phyloP scores from a whole-genome alignment of 164 flowering plant genomes.

The Litsea cubeba region DNA sequence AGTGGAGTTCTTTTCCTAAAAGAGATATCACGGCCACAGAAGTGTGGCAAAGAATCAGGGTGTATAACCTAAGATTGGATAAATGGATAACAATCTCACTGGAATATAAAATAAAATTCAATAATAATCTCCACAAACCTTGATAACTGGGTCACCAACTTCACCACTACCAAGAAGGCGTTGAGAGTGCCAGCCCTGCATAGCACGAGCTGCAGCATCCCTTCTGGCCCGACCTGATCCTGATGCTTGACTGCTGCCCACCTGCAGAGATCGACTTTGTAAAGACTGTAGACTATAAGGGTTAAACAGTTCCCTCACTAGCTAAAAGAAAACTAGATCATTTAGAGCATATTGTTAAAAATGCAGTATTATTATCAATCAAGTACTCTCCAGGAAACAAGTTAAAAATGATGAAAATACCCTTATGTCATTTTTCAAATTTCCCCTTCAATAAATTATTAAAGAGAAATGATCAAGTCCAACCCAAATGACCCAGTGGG shows the following conservation, averaged over 20 bases:
- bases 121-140: constrained; percentile 37
- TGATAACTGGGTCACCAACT: constrained; percentile 72
- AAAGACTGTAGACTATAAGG: not conserved
- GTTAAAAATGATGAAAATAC: no score
- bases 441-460: no score
- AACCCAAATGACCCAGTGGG: no score
- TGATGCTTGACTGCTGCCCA: constrained; percentile 37
- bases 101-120: not conserved
- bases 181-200: constrained; percentile 95
- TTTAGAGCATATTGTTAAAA: not conserved
- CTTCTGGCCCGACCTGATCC: constrained; percentile 81
- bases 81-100: not conserved
- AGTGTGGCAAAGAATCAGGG: not conserved
- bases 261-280: constrained; percentile 18
- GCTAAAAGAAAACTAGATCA: not conserved
- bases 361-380: not conserved
- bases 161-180: constrained; percentile 82
- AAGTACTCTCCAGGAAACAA: no score
- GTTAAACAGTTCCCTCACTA: not conserved
- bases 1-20: constrained; percentile 56
- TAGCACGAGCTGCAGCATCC: constrained; percentile 97
- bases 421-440: no score
- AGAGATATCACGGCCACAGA: not conserved
- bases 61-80: no score
- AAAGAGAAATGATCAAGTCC: no score